Base-by-base conservation (phyloP, 2,329 filamentous ascomycete species). In the Exophiala lecanii-corni region DNA sequence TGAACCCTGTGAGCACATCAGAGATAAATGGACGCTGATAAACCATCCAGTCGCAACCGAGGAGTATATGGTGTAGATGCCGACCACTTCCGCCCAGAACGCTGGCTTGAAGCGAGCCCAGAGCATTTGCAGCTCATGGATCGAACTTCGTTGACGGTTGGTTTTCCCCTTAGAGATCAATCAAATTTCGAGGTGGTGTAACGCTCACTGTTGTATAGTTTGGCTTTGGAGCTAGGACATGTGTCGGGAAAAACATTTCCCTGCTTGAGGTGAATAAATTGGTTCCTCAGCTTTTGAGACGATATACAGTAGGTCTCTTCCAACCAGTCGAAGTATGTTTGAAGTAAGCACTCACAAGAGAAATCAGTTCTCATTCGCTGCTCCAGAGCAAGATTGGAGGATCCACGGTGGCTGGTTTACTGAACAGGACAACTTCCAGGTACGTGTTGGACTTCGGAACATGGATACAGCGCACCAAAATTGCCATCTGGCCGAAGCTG, bases 11-110 rank as follows among this genome's bases (percentile, higher is more conserved):
- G n/a, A n/a, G n/a, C n/a, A n/a, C n/a, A n/a, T n/a, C n/a, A n/a
- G n/a, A n/a, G n/a, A 15, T 25, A 16, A 15, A 28, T 16, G 9
- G 23, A 20, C 7, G 20, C 19, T 25, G 39, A 41, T 12, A n/a
- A 18, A 16, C 10, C 30, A 9, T 36, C 16, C 21, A 35, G 40
- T 15, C 32, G 33, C n/a, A 28, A 43, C 21, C 61, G 58, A 25
- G 68, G 72, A 32, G 52, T 26, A 26, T 35, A 45, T 28, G 57
- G 56, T 0, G 9, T 42, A 4, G 52, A 69, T 28, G 59, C 64
- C 0, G 61, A 65, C 12, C 51, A 55, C 1, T 73, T 67, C 45
- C 47, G 55, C 9, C 70, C 70, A 0, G 69, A 72, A 42, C 55
- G 71, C 9, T 74, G 70, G 70, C 48, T 72, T 1, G 58, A 62